Conservation (phyloP, 1,139 yeast genomes). For the Lizanozyma gosingica region DNA sequence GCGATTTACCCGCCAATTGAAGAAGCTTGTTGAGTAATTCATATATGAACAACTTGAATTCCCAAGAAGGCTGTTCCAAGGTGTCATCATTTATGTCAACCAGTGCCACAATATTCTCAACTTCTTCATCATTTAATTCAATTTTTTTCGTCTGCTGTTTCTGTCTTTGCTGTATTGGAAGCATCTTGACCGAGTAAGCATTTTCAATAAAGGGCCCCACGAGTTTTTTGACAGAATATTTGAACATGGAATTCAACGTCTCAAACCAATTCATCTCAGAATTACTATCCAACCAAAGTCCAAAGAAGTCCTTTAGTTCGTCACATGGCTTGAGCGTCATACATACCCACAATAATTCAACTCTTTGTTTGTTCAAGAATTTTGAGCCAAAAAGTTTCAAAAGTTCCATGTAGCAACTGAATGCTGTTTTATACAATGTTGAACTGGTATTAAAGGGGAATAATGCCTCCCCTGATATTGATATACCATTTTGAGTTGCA, state of each 20-base stretch:
- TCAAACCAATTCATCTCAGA: conserved; percentile 32
- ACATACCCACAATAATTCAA: conserved; percentile 34
- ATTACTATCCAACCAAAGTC: conserved; percentile 33
- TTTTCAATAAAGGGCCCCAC: conserved; percentile 30
- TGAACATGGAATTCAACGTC: conserved; percentile 30
- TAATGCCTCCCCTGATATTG: conserved; percentile 23
- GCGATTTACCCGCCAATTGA: conserved; percentile 28
- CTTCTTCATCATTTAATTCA: conserved; percentile 37
- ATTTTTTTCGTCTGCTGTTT: conserved; percentile 12
- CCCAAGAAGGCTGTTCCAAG: conserved; percentile 64
- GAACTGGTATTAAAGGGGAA: conserved; percentile 35
- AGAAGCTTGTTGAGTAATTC: conserved; percentile 49
- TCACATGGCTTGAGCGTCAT: conserved; percentile 34
- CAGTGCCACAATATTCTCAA: conserved; percentile 33
- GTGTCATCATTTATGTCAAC: conserved; percentile 19
- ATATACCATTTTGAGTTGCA: conserved; percentile 25
- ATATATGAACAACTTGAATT: conserved; percentile 54
- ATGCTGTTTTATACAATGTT: conserved; percentile 27
- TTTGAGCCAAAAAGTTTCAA: conserved; percentile 28
- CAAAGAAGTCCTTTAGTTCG: conserved; percentile 24
- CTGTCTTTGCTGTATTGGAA: conserved; percentile 37
- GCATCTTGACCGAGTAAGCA: conserved; percentile 32
- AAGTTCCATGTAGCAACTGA: conserved; percentile 31
- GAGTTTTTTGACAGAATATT: conserved; percentile 28
- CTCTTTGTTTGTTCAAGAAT: conserved; percentile 26